A percentile compares a stretch with the other conserved stretches of the same genome.
These are phyloP conservation scores for Akanthomyces lecanii DNA, from an alignment of 2,329 filamentous ascomycete species.

Conservation along the genomic window DNA sequence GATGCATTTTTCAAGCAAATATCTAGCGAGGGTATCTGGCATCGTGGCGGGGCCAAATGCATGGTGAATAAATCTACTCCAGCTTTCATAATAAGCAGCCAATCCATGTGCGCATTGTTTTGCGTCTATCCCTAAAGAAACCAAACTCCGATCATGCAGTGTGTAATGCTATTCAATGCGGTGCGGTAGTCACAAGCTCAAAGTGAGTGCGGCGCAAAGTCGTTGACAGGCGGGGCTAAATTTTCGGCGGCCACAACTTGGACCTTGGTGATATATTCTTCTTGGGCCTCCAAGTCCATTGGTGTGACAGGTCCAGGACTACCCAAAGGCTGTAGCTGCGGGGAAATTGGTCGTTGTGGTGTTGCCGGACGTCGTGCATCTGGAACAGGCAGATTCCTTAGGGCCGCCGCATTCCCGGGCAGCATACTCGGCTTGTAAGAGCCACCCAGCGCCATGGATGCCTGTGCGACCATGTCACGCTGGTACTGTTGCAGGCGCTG, in stretches of 20 bases:
- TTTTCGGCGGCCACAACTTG: neutral
- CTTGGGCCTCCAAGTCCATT: constrained; percentile 46
- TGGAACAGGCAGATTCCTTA: constrained; percentile 34
- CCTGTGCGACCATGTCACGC: constrained; percentile 57
- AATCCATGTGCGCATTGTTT: neutral
- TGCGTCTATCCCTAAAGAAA: neutral
- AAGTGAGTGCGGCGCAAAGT: constrained; percentile 14
- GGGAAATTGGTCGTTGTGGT: constrained; percentile 45
- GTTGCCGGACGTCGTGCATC: constrained; percentile 34
- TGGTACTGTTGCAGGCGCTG: constrained; percentile 51
- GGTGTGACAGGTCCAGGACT: constrained; percentile 60
- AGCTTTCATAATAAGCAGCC: neutral
- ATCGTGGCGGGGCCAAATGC: neutral
- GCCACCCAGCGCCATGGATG: constrained; percentile 40
- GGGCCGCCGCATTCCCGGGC: constrained; percentile 27
- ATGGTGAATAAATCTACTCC: neutral
- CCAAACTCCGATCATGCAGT: constrained; percentile 13
- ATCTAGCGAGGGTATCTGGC: constrained; percentile 15
- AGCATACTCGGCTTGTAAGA: constrained; percentile 25
- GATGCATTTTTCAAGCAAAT: neutral
- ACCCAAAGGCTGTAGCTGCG: constrained; percentile 48
- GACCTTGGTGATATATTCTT: constrained; percentile 13
- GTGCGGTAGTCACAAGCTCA: neutral
- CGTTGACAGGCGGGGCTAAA: neutral
- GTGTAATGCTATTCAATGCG: neutral